These are phyloP conservation scores for Chlorella sp. DNA, from an alignment of 139 green algal species.

Conservation along the genomic window DNA sequence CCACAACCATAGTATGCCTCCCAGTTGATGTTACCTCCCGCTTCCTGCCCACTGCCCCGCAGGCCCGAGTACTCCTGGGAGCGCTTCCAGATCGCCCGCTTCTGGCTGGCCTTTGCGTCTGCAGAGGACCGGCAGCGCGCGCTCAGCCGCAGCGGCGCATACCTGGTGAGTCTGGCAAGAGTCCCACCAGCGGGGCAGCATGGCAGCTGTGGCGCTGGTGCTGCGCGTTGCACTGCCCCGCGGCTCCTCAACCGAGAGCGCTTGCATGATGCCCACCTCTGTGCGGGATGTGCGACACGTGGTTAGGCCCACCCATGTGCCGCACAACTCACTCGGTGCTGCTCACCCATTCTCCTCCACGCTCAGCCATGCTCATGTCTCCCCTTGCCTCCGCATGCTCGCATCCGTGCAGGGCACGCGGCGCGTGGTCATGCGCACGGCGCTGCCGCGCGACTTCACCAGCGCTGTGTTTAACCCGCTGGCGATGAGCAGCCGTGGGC, in stretches of 20 bases:
- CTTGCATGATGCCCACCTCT: too few relatives aligned
- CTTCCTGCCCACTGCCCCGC: too few relatives aligned
- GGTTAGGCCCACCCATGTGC: too few relatives aligned
- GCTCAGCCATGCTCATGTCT: too few relatives aligned
- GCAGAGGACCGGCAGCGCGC: not conserved
- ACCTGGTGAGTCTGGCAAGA: constrained; percentile 39
- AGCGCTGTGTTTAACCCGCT: constrained; percentile 31
- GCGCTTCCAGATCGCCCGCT: not conserved
- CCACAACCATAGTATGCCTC: too few relatives aligned
- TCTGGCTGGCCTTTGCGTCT: constrained; percentile 22
- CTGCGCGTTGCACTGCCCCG: not conserved
- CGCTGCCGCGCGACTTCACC: not conserved
- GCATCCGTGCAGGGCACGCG: constrained; percentile 36
- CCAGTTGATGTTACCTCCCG: too few relatives aligned
- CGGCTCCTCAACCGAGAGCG: not conserved
- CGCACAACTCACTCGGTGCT: too few relatives aligned
- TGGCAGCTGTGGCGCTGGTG: not conserved
- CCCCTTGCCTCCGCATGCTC: too few relatives aligned
- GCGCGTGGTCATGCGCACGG: constrained; percentile 3
- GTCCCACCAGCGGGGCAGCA: too few relatives aligned
- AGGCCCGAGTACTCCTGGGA: constrained; percentile 17
- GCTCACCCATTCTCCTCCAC: too few relatives aligned
- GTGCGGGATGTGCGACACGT: too few relatives aligned
- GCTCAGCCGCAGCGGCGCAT: not conserved
- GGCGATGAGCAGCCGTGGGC: constrained; percentile 26